Evolutionary conservation across 2,329 filamentous ascomycete species (phyloP).

Genomic region (Lachnellula hyalina): DNA sequence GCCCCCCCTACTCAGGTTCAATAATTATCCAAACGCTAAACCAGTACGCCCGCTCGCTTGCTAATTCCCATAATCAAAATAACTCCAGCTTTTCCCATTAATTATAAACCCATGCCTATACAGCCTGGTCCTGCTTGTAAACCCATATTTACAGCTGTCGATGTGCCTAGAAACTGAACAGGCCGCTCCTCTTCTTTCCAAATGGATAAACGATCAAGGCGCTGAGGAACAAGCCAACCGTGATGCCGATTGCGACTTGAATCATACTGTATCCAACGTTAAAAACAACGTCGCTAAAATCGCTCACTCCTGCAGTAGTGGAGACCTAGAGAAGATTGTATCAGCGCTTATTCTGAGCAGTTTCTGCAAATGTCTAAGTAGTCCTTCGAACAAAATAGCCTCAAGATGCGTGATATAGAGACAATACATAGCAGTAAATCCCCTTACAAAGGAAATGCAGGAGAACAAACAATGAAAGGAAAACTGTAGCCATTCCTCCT

Average conservation of each 20-base stretch:
- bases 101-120: not conserved
- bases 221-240: conserved; percentile 37
- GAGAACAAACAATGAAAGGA: conserved; percentile 15
- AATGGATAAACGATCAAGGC: conserved; percentile 37
- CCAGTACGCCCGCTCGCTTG: not conserved
- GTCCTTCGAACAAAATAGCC: too few species aligned
- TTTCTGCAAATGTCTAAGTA: too few species aligned
- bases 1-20: not conserved
- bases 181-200: conserved; percentile 36
- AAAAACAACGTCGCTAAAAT: conserved; percentile 33
- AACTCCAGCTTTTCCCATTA: not conserved
- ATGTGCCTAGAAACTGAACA: conserved; percentile 35
- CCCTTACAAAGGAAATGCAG: conserved; percentile 10
- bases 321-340: conserved; percentile 12
- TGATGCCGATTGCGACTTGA: conserved; percentile 39
- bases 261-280: conserved; percentile 38
- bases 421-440: not conserved
- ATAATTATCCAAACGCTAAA: not conserved
- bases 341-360: conserved; percentile 10
- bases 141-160: not conserved
- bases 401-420: not conserved
- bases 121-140: not conserved
- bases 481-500: conserved; percentile 1
- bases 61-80: not conserved
- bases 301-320: conserved; percentile 4